Evolutionary conservation across 768 basidiomycete genomes (phyloP).

Genomic region (Kwoniella newhampshirensis): DNA sequence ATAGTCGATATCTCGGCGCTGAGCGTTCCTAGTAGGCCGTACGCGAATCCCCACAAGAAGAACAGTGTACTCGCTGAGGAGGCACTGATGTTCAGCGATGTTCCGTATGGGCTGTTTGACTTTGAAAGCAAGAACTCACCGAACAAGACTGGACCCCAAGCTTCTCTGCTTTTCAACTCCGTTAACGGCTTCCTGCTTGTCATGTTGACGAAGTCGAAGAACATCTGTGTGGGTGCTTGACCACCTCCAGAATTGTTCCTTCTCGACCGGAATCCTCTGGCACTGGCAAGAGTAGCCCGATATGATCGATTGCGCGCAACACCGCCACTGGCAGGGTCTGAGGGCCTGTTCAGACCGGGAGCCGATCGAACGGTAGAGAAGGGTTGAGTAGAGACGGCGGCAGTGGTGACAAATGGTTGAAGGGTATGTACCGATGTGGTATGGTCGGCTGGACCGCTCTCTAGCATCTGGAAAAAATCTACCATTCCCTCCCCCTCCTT

Average conservation of each 20-base stretch:
- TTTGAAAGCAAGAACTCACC: slow-evolving; percentile 28
- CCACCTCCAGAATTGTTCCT: no score
- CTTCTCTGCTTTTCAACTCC: slow-evolving; percentile 39
- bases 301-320: no score
- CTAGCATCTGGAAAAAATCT: slow-evolving; percentile 30
- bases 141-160: slow-evolving; percentile 45
- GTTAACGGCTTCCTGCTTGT: slow-evolving; percentile 38
- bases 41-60: slow-evolving; percentile 51
- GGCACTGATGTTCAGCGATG: neutral
- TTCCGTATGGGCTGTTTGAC: neutral
- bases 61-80: slow-evolving; percentile 42
- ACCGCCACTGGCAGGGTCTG: no score
- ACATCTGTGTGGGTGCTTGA: slow-evolving; percentile 34
- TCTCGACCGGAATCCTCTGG: neutral
- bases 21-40: slow-evolving; percentile 49
- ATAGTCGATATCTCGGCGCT: slow-evolving; percentile 40
- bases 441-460: slow-evolving; percentile 6
- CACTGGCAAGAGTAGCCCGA: no score
- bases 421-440: no score
- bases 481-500: slow-evolving; percentile 16
- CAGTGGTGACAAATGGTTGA: neutral
- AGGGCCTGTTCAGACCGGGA: no score
- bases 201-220: slow-evolving; percentile 51
- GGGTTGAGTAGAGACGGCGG: neutral
- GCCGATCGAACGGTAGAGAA: neutral